Evolutionary conservation across 2,329 filamentous ascomycete species (phyloP).

Genomic region (Gnomoniopsis sp.): DNA sequence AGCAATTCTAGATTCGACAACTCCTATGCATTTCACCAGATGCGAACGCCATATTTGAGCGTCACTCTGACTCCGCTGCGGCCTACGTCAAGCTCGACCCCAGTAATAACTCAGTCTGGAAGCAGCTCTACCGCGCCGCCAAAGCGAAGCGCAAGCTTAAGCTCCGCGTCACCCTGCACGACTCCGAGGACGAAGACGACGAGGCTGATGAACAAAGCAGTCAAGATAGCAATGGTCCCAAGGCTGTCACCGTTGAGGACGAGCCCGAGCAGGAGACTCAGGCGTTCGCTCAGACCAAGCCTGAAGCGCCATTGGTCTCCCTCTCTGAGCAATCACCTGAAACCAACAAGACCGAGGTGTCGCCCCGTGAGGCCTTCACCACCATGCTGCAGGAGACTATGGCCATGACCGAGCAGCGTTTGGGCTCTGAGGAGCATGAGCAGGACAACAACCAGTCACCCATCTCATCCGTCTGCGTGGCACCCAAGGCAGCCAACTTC

Average conservation of each 20-base stretch:
- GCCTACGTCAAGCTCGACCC: constrained; percentile 77
- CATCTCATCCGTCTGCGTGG: constrained; percentile 1
- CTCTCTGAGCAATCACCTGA: not conserved
- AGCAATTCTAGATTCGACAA: constrained; percentile 57
- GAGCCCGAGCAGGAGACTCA: constrained; percentile 16
- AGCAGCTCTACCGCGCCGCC: constrained; percentile 92
- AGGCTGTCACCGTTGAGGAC: constrained; percentile 31
- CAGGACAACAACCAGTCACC: not conserved
- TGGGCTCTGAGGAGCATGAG: constrained; percentile 12
- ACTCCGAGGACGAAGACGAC: constrained; percentile 30
- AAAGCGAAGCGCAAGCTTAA: constrained; percentile 98
- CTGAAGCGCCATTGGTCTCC: constrained; percentile 20
- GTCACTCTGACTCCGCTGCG: constrained; percentile 89
- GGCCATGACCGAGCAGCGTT: constrained; percentile 10
- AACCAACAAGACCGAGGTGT: not conserved
- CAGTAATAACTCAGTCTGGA: constrained; percentile 80
- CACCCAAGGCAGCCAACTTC: constrained; percentile 46
- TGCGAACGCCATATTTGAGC: constrained; percentile 70
- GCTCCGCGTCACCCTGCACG: constrained; percentile 63
- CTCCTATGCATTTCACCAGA: constrained; percentile 63
- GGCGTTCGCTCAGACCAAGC: constrained; percentile 17
- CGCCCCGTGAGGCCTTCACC: not conserved
- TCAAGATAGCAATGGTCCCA: constrained; percentile 24
- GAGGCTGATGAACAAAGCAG: not conserved
- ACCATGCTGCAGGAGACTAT: constrained; percentile 9